Percentiles rank a stretch among this genome's conserved stretches.
These are phyloP conservation scores for Xylaria curta DNA, from an alignment of 495 filamentous ascomycete genomes.

Conservation along the genomic window DNA sequence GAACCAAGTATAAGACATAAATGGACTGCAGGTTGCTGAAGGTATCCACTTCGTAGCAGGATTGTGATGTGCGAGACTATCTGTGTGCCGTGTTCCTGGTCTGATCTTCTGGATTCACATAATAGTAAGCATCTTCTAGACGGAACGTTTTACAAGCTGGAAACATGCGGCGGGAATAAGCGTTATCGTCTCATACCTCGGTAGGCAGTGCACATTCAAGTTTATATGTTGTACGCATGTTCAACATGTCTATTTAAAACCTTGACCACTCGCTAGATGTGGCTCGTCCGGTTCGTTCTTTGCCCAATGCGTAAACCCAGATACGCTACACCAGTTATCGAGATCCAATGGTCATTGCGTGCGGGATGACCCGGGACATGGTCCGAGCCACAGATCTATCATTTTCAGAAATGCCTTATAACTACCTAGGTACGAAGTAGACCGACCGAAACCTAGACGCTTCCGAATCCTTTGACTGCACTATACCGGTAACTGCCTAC, in stretches of 20 bases:
- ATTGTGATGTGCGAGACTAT: neutral
- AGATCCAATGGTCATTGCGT: constrained; percentile 17
- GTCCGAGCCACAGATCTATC: neutral
- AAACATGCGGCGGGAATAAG: neutral
- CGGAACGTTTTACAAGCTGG: neutral
- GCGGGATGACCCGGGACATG: constrained; percentile 12
- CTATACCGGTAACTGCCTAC: neutral
- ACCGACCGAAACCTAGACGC: neutral
- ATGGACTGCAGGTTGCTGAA: neutral
- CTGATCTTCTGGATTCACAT: neutral
- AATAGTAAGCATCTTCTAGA: neutral
- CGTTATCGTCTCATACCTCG: neutral
- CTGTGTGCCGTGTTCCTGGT: neutral
- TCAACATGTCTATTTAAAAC: neutral
- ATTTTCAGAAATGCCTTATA: neutral
- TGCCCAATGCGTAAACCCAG: neutral
- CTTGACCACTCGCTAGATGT: neutral
- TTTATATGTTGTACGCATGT: neutral
- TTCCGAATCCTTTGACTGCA: constrained; percentile 2
- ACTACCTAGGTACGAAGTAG: no score
- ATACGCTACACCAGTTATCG: neutral
- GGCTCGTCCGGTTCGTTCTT: neutral
- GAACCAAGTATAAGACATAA: neutral
- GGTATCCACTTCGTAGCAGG: neutral
- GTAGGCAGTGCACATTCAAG: neutral